Base-by-base conservation (phyloP, 2,329 filamentous ascomycete species). In the Taxawa tesnikishii region DNA sequence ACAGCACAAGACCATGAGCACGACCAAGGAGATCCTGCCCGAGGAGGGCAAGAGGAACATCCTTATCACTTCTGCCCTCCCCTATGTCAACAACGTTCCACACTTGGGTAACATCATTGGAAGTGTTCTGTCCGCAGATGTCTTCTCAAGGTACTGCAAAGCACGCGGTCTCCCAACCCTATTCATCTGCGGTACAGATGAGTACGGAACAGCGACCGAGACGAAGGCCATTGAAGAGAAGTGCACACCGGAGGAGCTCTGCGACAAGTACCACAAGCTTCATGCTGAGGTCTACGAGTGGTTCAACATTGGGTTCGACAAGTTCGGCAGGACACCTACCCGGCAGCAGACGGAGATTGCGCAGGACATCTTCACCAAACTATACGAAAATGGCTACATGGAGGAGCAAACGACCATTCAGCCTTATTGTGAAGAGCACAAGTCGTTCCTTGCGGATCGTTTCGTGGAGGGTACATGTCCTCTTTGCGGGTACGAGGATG, bases 151-250 rank as follows among this genome's bases (percentile, higher is more conserved):
- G 44, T 93, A 80, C 60, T 82, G 79, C 62, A 83, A 83, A 57
- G 77, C 81, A 26, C 73, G 83, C 48, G 81, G 79, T 34, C 70
- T 79, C 50, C 81, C 75, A 43, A 92, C 84, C 2, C 70, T 94
- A 31, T 94, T 76, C 56, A 68, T 94, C 44, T 93, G 87, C 58
- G 85, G 85, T 36, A 83, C 77, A 31, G 88, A 94, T 62, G 83
- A 96, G 60, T 96, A 94, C 57, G 88, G 88, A 36, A 96, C 88
- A 9, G 87, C 88, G 14, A 94, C 87, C 18, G 88, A 94, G 60
- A 94, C 88, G 15, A 94, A 93, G 63, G 88, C 88, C 4, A 73
- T 94, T 25, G 84, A 93, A 55, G 84, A 90, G 54, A 79, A 79
- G 10, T 67, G 85, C 41, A 84, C 79, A 9, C 85, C 88, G 14